Evolutionary conservation across 1,284 basidiomycete species (phyloP).

Genomic region (Ganoderma resinaceum): DNA sequence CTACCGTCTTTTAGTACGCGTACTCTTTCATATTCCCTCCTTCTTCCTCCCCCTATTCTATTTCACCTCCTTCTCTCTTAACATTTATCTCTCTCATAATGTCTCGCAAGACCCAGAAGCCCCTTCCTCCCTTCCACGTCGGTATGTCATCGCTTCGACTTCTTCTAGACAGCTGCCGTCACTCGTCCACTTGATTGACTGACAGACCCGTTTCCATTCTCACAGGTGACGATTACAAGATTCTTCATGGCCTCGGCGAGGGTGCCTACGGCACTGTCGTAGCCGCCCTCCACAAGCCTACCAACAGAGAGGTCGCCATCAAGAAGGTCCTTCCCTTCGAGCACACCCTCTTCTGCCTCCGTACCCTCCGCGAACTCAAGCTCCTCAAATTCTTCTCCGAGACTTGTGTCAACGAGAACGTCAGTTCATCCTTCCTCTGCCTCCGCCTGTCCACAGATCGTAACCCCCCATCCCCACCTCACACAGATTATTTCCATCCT

Average conservation of each 20-base stretch:
- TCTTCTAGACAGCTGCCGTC: background rate
- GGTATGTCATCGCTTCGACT: constrained; percentile 46
- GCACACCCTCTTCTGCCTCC: constrained; percentile 80
- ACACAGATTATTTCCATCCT: constrained; percentile 83
- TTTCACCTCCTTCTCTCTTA: constrained; percentile 20
- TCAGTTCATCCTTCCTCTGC: constrained; percentile 32
- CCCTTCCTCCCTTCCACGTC: constrained; percentile 72
- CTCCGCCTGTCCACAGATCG: background rate
- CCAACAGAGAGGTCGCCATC: constrained; percentile 75
- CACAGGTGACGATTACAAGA: constrained; percentile 74
- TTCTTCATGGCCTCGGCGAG: constrained; percentile 78
- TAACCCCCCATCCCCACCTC: background rate
- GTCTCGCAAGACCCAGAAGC: constrained; percentile 45
- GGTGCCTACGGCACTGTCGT: constrained; percentile 81
- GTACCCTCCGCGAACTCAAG: constrained; percentile 83
- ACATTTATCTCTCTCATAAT: constrained; percentile 22
- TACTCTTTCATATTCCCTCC: constrained; percentile 27
- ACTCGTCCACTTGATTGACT: constrained; percentile 9
- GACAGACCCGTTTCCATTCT: constrained; percentile 3
- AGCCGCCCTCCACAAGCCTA: constrained; percentile 71
- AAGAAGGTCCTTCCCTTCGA: constrained; percentile 89
- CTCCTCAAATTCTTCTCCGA: constrained; percentile 86
- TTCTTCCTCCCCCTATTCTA: constrained; percentile 20
- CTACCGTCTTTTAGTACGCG: constrained; percentile 21
- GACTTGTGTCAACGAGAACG: constrained; percentile 82